Evolutionary conservation across 371 early-diverging fungal species (phyloP).

Genomic region (Mortierella sp.): DNA sequence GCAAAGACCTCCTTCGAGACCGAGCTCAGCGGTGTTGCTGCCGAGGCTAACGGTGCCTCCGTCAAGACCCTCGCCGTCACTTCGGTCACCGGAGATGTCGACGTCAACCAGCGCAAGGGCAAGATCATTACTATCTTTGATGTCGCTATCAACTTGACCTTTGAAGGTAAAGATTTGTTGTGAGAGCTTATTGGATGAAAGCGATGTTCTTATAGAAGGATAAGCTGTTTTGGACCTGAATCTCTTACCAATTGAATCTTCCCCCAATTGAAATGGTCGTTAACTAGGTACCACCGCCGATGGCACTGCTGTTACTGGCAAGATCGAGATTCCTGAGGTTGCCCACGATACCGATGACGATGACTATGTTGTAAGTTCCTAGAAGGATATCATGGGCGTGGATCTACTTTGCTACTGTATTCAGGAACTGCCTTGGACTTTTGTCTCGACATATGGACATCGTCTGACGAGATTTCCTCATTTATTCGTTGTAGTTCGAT

Average conservation of each 20-base stretch:
- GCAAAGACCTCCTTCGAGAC: slow-evolving; percentile 82
- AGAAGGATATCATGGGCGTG: not conserved
- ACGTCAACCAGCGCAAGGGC: slow-evolving; percentile 94
- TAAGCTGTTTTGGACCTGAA: not conserved
- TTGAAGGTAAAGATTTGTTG: slow-evolving; percentile 70
- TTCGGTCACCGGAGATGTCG: slow-evolving; percentile 86
- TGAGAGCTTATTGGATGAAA: not conserved
- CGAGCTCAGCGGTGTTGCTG: slow-evolving; percentile 61
- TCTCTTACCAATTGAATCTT: not conserved
- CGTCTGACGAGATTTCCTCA: not conserved
- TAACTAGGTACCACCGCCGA: slow-evolving; percentile 68
- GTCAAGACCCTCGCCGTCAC: slow-evolving; percentile 73
- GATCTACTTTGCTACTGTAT: not conserved
- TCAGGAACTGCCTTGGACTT: not conserved
- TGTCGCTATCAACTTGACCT: slow-evolving; percentile 78
- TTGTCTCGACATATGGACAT: not conserved
- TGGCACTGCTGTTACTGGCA: slow-evolving; percentile 81
- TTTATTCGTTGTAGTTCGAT: slow-evolving; percentile 77
- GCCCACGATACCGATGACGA: slow-evolving; percentile 90
- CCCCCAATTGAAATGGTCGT: not conserved
- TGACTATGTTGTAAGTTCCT: slow-evolving; percentile 82
- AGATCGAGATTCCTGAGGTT: slow-evolving; percentile 90
- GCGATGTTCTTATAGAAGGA: not conserved
- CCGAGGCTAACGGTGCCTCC: slow-evolving; percentile 64
- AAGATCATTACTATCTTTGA: slow-evolving; percentile 92